phyloP scores from a whole-genome alignment of 805 yeast species.

The Lipomyces orientalis region DNA sequence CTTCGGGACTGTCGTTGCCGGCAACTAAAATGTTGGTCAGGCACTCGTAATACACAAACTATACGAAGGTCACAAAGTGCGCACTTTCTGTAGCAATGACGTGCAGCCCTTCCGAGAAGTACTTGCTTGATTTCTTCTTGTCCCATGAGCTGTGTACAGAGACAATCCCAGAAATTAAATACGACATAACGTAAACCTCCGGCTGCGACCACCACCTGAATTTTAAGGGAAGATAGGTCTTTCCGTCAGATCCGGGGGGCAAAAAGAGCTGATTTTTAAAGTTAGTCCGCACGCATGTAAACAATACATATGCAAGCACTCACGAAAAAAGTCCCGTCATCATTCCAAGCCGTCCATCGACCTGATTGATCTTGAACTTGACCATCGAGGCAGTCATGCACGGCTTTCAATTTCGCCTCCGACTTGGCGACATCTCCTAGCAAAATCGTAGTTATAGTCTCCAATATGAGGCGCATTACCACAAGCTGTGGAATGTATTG shows the following conservation, averaged over 20 bases:
- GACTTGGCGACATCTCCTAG: slow-evolving; percentile 11
- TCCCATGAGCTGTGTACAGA: slow-evolving; percentile 15
- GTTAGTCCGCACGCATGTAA: neutral
- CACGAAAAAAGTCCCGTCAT: slow-evolving; percentile 28
- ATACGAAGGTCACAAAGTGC: neutral
- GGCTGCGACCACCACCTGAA: slow-evolving; percentile 33
- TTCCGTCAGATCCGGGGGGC: slow-evolving; percentile 18
- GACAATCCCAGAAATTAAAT: slow-evolving; percentile 27
- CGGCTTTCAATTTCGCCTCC: slow-evolving; percentile 8
- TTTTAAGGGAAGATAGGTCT: slow-evolving; percentile 17
- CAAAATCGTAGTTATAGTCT: slow-evolving; percentile 7
- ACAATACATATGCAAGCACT: neutral
- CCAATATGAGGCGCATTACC: slow-evolving; percentile 26
- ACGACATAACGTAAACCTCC: slow-evolving; percentile 22
- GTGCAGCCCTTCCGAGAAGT: slow-evolving; percentile 20
- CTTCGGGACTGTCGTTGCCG: neutral
- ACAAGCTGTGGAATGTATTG: slow-evolving; percentile 30
- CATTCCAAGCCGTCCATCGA: slow-evolving; percentile 27
- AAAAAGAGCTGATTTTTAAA: slow-evolving; percentile 10
- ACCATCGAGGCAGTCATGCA: slow-evolving; percentile 26
- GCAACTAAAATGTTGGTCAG: neutral
- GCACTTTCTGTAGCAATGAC: slow-evolving; percentile 17
- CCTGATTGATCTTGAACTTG: slow-evolving; percentile 19
- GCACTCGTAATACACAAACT: neutral
- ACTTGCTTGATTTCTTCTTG: slow-evolving; percentile 11